Evolutionary conservation across 2,329 filamentous ascomycete genomes (phyloP), one percentile per base, ranked within the genome.

Genomic region (Penicillium aurantiogriseum): DNA sequence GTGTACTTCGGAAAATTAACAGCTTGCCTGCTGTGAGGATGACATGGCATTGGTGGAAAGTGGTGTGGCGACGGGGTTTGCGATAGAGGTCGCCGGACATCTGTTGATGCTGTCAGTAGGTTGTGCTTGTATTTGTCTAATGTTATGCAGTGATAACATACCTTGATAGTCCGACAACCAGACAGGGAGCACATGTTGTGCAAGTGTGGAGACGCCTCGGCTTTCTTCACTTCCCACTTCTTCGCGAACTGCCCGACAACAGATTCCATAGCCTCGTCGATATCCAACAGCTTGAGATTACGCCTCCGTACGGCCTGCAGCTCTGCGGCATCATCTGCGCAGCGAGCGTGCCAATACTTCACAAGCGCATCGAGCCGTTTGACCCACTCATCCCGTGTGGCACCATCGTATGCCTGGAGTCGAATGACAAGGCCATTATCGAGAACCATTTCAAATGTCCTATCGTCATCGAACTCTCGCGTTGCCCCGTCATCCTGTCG

Each of bases 101-200:
- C 73, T 81, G 44, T 43, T 46, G 42, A 42, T 59, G 31, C 58
- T 31, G 59, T 56, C 54, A 51, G 36, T 48, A 47, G 35, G 5
- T 11, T 11, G 51, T 50, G 10, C 27, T 5, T 33, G 15, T 13
- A 27, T 33, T 5, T 11, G n/a, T 42, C 29, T n/a, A 27, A 42
- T 33, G 8, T n/a, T 39, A 21, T 33, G 38, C 3, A 8, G 33
- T 5, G 5, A 38, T 23, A 13, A 51, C 51, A 10, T 73, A 80
- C 77, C 63, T 79, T 79, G 53, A 89, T 83, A 19, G 83, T 77
- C 42, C 86, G 83, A 68, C 86, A 89, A 38, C 79, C 80, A 11
- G 83, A 80, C 23, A 88, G 81, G n/a, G 83, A 81, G 69, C 86
- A 89, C 75, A 88, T 81, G 69, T 89, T 86, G 75, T 87, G 88